These are phyloP conservation scores for Funneliformis mosseae DNA, from an alignment of 192 early-diverging fungal genomes.

Conservation along the genomic window DNA sequence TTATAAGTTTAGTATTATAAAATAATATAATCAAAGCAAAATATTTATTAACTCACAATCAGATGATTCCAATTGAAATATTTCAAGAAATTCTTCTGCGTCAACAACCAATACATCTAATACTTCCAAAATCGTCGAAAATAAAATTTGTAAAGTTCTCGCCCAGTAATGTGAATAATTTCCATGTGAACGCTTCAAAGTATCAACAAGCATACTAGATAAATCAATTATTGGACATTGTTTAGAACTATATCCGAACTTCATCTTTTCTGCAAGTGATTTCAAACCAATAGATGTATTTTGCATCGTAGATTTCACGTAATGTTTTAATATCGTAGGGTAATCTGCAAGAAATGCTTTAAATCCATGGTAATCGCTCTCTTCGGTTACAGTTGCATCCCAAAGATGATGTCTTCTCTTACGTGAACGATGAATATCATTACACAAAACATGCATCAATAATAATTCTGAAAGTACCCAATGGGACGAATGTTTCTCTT, in stretches of 20 bases:
- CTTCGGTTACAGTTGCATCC: slow-evolving; percentile 20
- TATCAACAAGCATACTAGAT: slow-evolving; percentile 2
- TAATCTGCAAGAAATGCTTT: slow-evolving; percentile 15
- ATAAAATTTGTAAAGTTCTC: slow-evolving; percentile 19
- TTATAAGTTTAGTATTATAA: background rate
- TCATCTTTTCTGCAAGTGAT: background rate
- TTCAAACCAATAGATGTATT: background rate
- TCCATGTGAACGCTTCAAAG: slow-evolving; percentile 2
- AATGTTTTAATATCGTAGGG: slow-evolving; percentile 2
- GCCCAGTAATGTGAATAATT: slow-evolving; percentile 4
- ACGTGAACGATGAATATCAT: slow-evolving; percentile 2
- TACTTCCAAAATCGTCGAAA: background rate
- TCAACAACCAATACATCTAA: background rate
- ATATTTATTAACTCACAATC: slow-evolving; percentile 14
- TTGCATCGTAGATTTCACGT: background rate
- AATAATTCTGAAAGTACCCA: slow-evolving; percentile 22
- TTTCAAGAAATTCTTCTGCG: slow-evolving; percentile 26
- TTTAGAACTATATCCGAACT: background rate
- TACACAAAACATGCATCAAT: slow-evolving; percentile 16
- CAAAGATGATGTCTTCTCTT: slow-evolving; percentile 27
- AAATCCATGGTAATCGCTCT: slow-evolving; percentile 23
- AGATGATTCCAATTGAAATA: background rate
- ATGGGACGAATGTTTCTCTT: background rate
- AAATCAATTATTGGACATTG: background rate
- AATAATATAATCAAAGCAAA: background rate